Base-by-base conservation (phyloP, 306 rosid species). In the Inga laurina region DNA sequence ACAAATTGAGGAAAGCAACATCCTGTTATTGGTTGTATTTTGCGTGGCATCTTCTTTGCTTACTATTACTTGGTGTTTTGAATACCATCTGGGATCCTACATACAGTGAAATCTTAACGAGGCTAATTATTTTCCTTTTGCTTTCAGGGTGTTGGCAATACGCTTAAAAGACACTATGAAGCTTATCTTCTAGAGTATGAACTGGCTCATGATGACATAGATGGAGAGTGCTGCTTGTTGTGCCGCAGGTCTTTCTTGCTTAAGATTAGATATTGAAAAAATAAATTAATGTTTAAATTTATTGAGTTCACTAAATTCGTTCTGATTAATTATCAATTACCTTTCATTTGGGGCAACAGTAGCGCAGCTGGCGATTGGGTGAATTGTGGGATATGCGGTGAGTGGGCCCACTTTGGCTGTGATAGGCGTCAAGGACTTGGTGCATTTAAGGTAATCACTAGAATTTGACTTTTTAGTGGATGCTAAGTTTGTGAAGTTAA, bases 351-450 rank as follows among this genome's bases (percentile, higher is more conserved):
- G 77, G 56, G 19, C 79, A 87, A 89, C 93, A 93, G 99, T 92
- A 95, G 99, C 34, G 99, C 98, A 65, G 96, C 98, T 49, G 99
- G 98, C 68, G 98, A 95, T 75, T 93, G 99, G 99, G 99, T 95
- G 82, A 95, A 93, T 85, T 93, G 99, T 13, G 97, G 99, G 44
- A 89, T 93, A 77, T 95, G 99, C 72, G 99, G 98, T 45, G 98
- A 95, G 91, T 95, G 99, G 99, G 99, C 99, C 15, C 98, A 95
- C 88, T 95, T 95, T 72, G 99, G 99, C 75, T 95, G 99, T 74
- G 99, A 95, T 87, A 85, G 94, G 86, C 87, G 97, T 85, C 98
- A 92, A 83, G 98, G 99, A 39, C 96, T 95, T 16, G 98, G 99
- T 34, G 98, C 99, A 37, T 95, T 95, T 78, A 95, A 95, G 98